Base-by-base conservation (phyloP, 2,329 filamentous ascomycete genomes). In the Fusarium circinatum region DNA sequence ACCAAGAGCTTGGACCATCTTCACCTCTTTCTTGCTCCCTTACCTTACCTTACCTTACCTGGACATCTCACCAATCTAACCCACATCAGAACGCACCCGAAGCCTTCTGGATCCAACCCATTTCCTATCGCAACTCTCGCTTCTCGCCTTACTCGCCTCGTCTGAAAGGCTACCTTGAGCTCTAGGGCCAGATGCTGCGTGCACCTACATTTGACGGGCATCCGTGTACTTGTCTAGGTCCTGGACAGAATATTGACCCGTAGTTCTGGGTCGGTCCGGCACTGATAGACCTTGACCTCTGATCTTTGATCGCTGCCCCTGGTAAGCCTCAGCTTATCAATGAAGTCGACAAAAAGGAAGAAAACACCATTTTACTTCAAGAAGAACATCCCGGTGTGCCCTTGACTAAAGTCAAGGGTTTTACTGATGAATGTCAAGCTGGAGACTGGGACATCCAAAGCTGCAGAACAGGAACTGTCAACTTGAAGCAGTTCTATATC, bases 201-300 rank as follows among this genome's bases (percentile, higher is more conserved):
- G 62, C 44, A 51, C 62, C 39, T 52, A 28, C 34, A 55, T n/a
- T 55, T 28, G 20, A 60, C 41, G 26, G 30, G 30, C 30, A 36
- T 48, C 55, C 36, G 26, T 24, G 54, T 32, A 30, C 28, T 30
- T 56, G 18, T 30, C 28, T 24, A 57, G 28, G 41, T 51, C 32
- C 42, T 38, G 24, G 44, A n/a, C 24, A 51, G 56, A 36, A 38
- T 34, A 49, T 10, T 51, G 65, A 68, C 59, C 74, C 74, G 64
- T 54, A 51, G 48, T 47, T 47, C 62, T 69, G 67, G 74, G 75
- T 62, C 70, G 74, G 75, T 62, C 70, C 74, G 75, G 75, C 74
- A 77, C 39, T 75, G 56, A 38, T 55, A 28, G 75, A 51, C 69
- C 54, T 69, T 64, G 72, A 75, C 71, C 45, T 59, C 60, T 57